These are phyloP conservation scores for Entomortierella lignicola DNA, from an alignment of 192 early-diverging fungal species.

Conservation along the genomic window DNA sequence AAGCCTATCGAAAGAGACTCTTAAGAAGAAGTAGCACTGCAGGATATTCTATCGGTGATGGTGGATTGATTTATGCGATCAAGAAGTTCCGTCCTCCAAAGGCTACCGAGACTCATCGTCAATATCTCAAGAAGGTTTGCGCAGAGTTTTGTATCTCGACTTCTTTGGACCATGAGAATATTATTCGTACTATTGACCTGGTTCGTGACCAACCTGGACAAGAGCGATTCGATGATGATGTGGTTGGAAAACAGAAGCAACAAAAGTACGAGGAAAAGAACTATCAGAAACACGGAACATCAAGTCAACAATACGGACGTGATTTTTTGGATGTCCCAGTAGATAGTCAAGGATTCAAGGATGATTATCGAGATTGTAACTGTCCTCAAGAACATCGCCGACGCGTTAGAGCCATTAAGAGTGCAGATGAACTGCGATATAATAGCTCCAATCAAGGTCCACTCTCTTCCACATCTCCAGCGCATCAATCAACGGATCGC, in stretches of 20 bases:
- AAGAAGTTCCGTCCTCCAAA: constrained; percentile 74
- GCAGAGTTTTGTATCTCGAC: constrained; percentile 96
- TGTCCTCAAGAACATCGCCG: constrained; percentile 10
- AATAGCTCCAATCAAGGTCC: background rate
- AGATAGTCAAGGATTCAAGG: background rate
- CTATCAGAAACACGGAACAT: constrained; percentile 44
- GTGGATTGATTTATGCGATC: constrained; percentile 70
- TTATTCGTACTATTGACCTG: constrained; percentile 93
- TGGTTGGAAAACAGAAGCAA: constrained; percentile 38
- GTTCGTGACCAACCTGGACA: constrained; percentile 89
- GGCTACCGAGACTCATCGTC: constrained; percentile 87
- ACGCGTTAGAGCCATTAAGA: constrained; percentile 15
- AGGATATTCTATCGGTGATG: background rate
- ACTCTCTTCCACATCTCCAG: background rate
- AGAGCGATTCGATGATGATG: constrained; percentile 77
- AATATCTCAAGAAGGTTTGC: constrained; percentile 94
- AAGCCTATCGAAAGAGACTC: constrained; percentile 33
- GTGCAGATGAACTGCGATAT: constrained; percentile 6
- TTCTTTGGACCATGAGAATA: constrained; percentile 87
- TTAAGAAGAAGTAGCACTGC: constrained; percentile 26
- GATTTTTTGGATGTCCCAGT: too few species aligned
- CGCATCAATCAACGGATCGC: constrained; percentile 5
- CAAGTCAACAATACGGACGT: too few species aligned
- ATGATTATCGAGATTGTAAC: constrained; percentile 24
- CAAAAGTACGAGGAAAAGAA: constrained; percentile 76